phyloP scores from a whole-genome alignment of 1,139 yeast species.

The Zhuliangozyma parablackwelliae region DNA sequence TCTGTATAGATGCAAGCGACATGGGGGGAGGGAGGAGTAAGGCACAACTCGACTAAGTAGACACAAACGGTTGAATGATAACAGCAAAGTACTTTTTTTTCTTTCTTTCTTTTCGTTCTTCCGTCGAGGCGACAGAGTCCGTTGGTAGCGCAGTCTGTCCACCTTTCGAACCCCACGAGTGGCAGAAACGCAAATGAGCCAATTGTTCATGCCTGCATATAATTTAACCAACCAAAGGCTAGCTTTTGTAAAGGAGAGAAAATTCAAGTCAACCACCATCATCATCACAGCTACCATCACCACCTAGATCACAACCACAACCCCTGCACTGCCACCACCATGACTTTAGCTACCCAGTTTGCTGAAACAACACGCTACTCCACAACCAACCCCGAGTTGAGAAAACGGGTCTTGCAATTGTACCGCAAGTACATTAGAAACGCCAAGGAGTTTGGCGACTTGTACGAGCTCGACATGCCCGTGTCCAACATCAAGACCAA shows the following conservation, averaged over 20 bases:
- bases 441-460: conserved; percentile 58
- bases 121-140: too few relatives aligned
- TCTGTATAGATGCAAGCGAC: conserved; percentile 41
- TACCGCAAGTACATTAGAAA: conserved; percentile 71
- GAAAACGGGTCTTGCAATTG: conserved; percentile 60
- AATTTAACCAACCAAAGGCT: conserved; percentile 24
- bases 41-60: too few relatives aligned
- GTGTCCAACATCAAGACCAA: conserved; percentile 78
- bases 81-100: too few relatives aligned
- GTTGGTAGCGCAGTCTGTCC: too few relatives aligned
- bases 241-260: conserved; percentile 15
- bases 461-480: conserved; percentile 80
- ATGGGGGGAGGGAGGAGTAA: too few relatives aligned
- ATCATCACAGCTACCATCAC: neutral
- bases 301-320: neutral
- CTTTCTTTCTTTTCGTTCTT: too few relatives aligned
- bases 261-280: conserved; percentile 1
- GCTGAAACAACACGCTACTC: conserved; percentile 79
- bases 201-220: conserved; percentile 7
- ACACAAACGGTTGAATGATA: too few relatives aligned
- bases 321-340: conserved; percentile 12
- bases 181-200: too few relatives aligned
- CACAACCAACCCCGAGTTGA: conserved; percentile 57
- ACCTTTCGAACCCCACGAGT: too few relatives aligned
- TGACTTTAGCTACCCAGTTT: conserved; percentile 75